Percentiles rank a stretch among this genome's conserved stretches.
These are phyloP conservation scores for Paecilomyces variotii DNA, from an alignment of 2,329 filamentous ascomycete genomes.

Conservation along the genomic window DNA sequence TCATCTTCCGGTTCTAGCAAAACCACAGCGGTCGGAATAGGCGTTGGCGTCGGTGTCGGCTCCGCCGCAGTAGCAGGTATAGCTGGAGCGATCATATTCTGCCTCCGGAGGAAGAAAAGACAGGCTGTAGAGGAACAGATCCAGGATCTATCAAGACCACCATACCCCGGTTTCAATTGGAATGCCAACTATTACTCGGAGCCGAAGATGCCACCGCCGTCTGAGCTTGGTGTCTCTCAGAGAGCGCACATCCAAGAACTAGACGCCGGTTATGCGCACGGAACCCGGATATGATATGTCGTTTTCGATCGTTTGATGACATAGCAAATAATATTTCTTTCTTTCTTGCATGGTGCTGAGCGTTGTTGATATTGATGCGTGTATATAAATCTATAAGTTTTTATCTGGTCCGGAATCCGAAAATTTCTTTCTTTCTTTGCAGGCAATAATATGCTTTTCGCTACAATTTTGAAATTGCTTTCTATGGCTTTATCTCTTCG, in stretches of 20 bases:
- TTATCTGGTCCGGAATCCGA: too few relatives aligned
- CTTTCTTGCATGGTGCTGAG: not conserved
- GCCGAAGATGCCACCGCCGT: not conserved
- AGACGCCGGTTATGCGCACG: not conserved
- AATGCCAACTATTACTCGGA: not conserved
- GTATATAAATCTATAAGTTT: not conserved
- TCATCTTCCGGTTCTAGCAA: not conserved
- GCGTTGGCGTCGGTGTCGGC: not conserved
- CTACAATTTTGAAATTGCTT: too few relatives aligned
- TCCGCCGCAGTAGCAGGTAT: not conserved
- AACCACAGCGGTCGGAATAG: not conserved
- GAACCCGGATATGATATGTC: not conserved
- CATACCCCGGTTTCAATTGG: not conserved
- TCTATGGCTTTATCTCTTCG: not conserved
- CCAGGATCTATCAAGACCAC: not conserved
- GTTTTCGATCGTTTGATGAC: not conserved
- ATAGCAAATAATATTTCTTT: not conserved
- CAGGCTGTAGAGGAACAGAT: not conserved
- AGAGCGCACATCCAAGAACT: not conserved
- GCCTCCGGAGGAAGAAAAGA: not conserved
- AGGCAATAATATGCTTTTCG: too few relatives aligned
- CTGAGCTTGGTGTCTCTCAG: not conserved
- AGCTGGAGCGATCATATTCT: not conserved
- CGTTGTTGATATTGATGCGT: not conserved
- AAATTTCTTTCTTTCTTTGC: too few relatives aligned